A percentile compares a stretch with the other conserved stretches of the same genome.
Conservation (phyloP, 257 asterid species). For the Verbascum thapsus region DNA sequence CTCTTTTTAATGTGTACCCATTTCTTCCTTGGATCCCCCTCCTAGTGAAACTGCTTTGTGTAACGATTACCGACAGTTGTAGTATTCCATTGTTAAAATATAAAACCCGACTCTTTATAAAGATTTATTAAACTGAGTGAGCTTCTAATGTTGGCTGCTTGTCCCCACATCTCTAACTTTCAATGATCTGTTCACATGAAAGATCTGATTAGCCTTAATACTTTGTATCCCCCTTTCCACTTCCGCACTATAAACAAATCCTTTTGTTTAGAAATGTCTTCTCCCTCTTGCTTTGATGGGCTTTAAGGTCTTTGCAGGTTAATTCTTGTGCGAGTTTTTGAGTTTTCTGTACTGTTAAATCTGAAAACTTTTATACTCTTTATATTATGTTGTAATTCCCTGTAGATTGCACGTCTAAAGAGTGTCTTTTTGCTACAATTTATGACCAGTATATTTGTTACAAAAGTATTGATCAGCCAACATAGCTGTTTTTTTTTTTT, state of each 20-base stretch:
- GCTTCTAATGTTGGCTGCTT: no score
- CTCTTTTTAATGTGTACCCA: no score
- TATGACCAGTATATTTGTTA: constrained; percentile 2
- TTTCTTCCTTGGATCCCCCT: no score
- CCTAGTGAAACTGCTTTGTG: no score
- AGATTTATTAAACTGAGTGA: no score
- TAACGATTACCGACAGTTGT: no score
- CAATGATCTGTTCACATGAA: not conserved
- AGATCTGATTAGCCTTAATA: not conserved
- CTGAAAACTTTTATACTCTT: not conserved
- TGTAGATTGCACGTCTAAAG: constrained; percentile 6
- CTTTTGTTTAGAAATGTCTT: not conserved
- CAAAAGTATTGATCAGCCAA: not conserved
- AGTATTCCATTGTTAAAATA: no score
- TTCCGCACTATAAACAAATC: no score
- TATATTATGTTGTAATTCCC: not conserved
- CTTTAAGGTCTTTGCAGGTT: not conserved
- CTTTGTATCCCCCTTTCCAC: no score
- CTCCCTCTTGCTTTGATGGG: not conserved
- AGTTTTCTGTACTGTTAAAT: not conserved
- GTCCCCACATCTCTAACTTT: no score
- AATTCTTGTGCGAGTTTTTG: not conserved
- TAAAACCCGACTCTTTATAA: no score
- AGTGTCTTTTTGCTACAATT: not conserved
- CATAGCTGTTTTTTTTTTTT: not conserved